Conservation (phyloP, 208 protist genomes). For the Acanthamoeba healyi region DNA sequence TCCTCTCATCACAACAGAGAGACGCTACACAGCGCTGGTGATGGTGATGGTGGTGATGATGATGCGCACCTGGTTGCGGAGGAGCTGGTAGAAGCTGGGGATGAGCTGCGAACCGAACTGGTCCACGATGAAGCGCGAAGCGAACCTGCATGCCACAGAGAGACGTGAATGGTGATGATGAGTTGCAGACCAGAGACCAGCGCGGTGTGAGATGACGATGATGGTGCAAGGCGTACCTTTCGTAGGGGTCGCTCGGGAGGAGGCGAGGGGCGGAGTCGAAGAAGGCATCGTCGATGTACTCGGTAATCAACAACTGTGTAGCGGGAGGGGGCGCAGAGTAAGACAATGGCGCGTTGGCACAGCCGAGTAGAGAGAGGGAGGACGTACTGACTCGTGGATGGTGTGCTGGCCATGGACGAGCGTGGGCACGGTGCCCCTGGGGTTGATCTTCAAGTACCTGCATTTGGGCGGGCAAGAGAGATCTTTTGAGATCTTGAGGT, state of each 20-base stretch:
- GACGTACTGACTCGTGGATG: constrained; percentile 51
- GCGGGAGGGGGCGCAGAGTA: too few relatives aligned
- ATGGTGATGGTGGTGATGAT: too few relatives aligned
- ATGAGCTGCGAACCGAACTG: constrained; percentile 61
- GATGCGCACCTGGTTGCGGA: constrained; percentile 32
- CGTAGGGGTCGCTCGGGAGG: constrained; percentile 17
- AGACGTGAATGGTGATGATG: not conserved
- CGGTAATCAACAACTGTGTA: constrained; percentile 58
- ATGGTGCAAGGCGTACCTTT: not conserved
- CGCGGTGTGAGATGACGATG: not conserved
- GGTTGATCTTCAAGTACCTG: constrained; percentile 60
- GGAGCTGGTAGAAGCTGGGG: constrained; percentile 34
- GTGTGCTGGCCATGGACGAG: constrained; percentile 40
- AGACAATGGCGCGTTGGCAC: not conserved
- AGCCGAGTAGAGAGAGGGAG: not conserved
- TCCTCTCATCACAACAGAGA: too few relatives aligned
- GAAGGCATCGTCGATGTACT: constrained; percentile 66
- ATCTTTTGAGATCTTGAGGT: too few relatives aligned
- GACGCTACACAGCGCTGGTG: too few relatives aligned
- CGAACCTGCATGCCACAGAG: not conserved
- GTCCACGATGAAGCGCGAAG: constrained; percentile 29
- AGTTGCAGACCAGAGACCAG: not conserved
- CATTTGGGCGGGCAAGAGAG: too few relatives aligned
- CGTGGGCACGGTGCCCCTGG: constrained; percentile 53
- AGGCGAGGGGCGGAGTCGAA: not conserved